Conservation (phyloP, 1,284 basidiomycete species). For the Cystobasidiaceae sp. region DNA sequence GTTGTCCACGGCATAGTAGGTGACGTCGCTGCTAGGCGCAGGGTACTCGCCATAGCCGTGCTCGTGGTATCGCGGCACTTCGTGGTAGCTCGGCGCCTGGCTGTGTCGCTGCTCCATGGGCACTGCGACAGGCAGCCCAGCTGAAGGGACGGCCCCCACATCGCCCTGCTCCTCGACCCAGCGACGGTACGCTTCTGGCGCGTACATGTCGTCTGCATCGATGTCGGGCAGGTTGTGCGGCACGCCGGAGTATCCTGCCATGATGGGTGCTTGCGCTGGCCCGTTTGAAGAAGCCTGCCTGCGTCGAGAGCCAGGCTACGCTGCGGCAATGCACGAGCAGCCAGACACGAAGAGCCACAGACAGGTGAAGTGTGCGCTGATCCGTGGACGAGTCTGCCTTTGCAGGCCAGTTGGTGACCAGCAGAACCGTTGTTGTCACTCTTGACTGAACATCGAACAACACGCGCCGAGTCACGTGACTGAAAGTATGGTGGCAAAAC, state of each 20-base stretch:
- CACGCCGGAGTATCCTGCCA: constrained; percentile 21
- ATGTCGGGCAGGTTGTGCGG: constrained; percentile 26
- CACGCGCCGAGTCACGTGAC: too few relatives aligned
- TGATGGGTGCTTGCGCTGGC: background rate
- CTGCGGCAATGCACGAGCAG: background rate
- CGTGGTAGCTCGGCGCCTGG: constrained; percentile 20
- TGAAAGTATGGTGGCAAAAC: too few relatives aligned
- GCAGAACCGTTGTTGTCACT: too few relatives aligned
- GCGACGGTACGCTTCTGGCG: constrained; percentile 16
- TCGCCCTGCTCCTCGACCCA: constrained; percentile 7
- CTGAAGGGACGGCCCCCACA: background rate
- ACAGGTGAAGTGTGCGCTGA: background rate
- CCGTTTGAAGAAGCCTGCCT: background rate
- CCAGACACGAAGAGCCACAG: background rate
- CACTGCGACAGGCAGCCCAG: background rate
- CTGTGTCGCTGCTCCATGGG: constrained; percentile 7
- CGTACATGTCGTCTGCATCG: constrained; percentile 19
- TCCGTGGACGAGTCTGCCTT: too few relatives aligned
- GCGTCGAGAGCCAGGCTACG: background rate
- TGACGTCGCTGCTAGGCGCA: background rate
- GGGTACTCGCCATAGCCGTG: background rate
- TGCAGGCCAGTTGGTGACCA: too few relatives aligned
- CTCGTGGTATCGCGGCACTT: constrained; percentile 1
- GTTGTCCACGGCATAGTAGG: constrained; percentile 12
- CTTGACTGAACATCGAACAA: too few relatives aligned